Evolutionary conservation across 1,139 yeast genomes (phyloP).

Genomic region (Saccharomyces pastorianus): DNA sequence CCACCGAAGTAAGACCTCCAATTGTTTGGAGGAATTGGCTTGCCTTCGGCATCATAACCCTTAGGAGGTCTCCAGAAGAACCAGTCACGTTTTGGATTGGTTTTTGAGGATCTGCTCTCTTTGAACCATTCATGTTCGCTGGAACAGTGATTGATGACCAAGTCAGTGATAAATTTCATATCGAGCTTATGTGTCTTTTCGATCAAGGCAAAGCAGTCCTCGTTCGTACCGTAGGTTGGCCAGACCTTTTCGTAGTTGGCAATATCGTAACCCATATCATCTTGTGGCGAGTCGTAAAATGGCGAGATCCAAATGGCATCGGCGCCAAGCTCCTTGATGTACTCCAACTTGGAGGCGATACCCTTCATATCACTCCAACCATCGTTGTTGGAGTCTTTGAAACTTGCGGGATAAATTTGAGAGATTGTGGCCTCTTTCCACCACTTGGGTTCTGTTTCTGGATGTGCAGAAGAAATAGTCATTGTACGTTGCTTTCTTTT

Average conservation of each 20-base stretch:
- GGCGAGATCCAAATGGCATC: conserved; percentile 54
- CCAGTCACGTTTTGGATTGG: conserved; percentile 54
- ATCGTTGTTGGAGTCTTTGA: conserved; percentile 50
- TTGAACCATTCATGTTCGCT: conserved; percentile 50
- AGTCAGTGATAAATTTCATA: conserved; percentile 45
- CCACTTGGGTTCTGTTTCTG: conserved; percentile 33
- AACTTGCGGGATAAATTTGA: conserved; percentile 54
- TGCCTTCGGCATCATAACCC: conserved; percentile 39
- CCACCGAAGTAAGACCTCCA: conserved; percentile 48
- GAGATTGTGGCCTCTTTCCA: conserved; percentile 52
- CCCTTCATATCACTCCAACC: conserved; percentile 54
- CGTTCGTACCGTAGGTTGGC: conserved; percentile 46
- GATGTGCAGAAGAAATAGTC: conserved; percentile 22
- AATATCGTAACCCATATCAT: conserved; percentile 59
- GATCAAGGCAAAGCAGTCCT: conserved; percentile 33
- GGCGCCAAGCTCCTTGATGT: conserved; percentile 44
- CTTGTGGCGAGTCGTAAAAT: conserved; percentile 51
- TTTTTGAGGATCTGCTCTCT: conserved; percentile 44
- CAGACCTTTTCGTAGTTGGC: conserved; percentile 45
- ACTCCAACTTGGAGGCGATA: conserved; percentile 44
- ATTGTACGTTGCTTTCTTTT: background rate
- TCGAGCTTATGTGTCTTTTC: conserved; percentile 39
- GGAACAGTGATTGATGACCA: conserved; percentile 54
- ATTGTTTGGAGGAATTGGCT: conserved; percentile 48
- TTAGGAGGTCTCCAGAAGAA: conserved; percentile 48